Evolutionary conservation across 805 yeast genomes (phyloP), one percentile per base, ranked within the genome.

Genomic region (Teunomyces barrocoloradensis): DNA sequence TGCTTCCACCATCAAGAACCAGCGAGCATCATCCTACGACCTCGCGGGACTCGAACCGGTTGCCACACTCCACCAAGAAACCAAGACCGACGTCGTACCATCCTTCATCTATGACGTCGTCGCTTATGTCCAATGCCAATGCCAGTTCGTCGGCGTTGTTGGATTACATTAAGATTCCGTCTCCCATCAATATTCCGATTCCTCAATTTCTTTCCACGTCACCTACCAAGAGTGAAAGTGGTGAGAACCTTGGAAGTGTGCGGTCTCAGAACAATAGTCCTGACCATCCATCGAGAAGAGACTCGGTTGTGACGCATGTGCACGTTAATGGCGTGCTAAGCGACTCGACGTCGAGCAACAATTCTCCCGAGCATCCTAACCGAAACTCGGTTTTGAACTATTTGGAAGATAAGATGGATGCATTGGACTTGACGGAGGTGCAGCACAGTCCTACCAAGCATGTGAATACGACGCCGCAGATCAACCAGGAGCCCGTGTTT

Each of bases 31-130:
- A 11, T 20, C 10, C 27, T n/a, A 49, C 51, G 20, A 45, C 59
- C 2, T 43, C 55, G 4, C 49, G 57, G 21, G 68, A 63, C 2
- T 50, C 67, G 1, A 53, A 61, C 28, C 66, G 71, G 57, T 64
- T 75, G 44, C 78, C 79, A 6, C 78, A 75, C 25, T 58, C 74
- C 9, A 60, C 59, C 42, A 78, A 81, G 62, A 84, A 80, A 58
- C 91, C 89, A 48, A 78, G 96, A 62, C 95, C 96, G 36, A 87
- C 92, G 0, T 86, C 94, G 7, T 87, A 85, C 59, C 91, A 87
- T 60, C 95, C 96, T 13, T 77, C 84, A 1, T 71, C 80, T 11
- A 61, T 69, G 68, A 53, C 71, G 4, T 63, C 73, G 3, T 51
- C 68, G 20, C 51, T 61, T 33, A 53, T 58, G 53, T 43, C 52